Evolutionary conservation across 2,329 filamentous ascomycete genomes (phyloP).

Genomic region (Dryadomyces quercivorus): DNA sequence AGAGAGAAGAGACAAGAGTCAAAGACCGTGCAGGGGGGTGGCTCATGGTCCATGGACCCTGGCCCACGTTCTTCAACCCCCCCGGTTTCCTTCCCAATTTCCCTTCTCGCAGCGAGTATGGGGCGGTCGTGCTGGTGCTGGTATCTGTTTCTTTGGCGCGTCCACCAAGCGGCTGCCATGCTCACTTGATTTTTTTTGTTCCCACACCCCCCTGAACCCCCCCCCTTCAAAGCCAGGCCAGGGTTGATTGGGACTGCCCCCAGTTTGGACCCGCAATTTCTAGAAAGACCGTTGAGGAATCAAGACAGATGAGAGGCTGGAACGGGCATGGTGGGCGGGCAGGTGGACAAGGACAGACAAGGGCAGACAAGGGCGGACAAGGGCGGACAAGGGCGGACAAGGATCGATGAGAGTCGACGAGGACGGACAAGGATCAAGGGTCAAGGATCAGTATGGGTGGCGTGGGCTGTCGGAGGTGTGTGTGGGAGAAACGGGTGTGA

Average conservation of each 20-base stretch:
- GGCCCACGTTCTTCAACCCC: neutral
- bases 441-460: neutral
- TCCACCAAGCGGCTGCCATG: neutral
- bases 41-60: neutral
- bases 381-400: constrained; percentile 18
- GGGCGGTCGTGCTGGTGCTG: neutral
- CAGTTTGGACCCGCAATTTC: constrained; percentile 31
- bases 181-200: neutral
- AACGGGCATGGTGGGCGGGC: constrained; percentile 26
- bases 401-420: constrained; percentile 2
- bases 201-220: neutral
- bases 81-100: neutral
- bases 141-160: neutral
- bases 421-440: no score
- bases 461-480: neutral
- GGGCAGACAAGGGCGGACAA: constrained; percentile 19
- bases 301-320: constrained; percentile 22
- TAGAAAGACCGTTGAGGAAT: constrained; percentile 34
- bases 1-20: neutral
- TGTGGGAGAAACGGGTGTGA: neutral
- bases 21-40: neutral
- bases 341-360: no score
- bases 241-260: constrained; percentile 25
- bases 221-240: neutral
- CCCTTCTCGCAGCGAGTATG: neutral